Evolutionary conservation across 768 basidiomycete genomes (phyloP).

Genomic region (Thelephora aurantiotincta): DNA sequence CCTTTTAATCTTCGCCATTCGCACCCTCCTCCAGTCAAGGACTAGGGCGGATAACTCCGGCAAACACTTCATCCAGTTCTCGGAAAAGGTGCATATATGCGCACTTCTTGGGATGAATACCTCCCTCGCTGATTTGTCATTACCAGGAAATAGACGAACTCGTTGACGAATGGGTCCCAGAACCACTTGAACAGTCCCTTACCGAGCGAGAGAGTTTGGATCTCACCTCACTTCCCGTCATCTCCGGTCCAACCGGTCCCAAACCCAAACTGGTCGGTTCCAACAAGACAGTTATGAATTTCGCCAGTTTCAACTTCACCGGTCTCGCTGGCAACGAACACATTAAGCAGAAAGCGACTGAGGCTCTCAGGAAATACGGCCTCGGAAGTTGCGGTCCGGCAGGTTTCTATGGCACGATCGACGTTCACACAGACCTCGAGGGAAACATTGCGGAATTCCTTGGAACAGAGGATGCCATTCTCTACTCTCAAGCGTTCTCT

Average conservation of each 20-base stretch:
- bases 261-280: conserved; percentile 64
- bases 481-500: conserved; percentile 90
- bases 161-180: conserved; percentile 89
- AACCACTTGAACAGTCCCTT: conserved; percentile 60
- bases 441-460: conserved; percentile 83
- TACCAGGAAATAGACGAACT: conserved; percentile 89
- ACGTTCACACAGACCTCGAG: conserved; percentile 86
- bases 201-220: conserved; percentile 46
- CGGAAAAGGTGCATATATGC: conserved; percentile 39
- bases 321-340: conserved; percentile 80
- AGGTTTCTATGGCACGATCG: conserved; percentile 93
- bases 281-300: conserved; percentile 68
- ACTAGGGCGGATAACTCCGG: conserved; percentile 76
- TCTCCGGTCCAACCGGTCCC: conserved; percentile 69
- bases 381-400: conserved; percentile 93
- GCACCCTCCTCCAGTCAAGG: conserved; percentile 81
- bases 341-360: conserved; percentile 76
- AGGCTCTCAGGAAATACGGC: conserved; percentile 78
- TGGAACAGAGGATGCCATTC: conserved; percentile 76
- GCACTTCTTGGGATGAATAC: not conserved
- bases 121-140: not conserved
- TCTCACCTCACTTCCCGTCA: conserved; percentile 60
- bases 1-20: conserved; percentile 74
- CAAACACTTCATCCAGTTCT: conserved; percentile 84
- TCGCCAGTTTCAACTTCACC: conserved; percentile 85